Percentiles rank a stretch among this genome's conserved stretches.
These are phyloP conservation scores for Paramecium pentaurelia DNA, from an alignment of 73 alveolate genomes.

Conservation along the genomic window DNA sequence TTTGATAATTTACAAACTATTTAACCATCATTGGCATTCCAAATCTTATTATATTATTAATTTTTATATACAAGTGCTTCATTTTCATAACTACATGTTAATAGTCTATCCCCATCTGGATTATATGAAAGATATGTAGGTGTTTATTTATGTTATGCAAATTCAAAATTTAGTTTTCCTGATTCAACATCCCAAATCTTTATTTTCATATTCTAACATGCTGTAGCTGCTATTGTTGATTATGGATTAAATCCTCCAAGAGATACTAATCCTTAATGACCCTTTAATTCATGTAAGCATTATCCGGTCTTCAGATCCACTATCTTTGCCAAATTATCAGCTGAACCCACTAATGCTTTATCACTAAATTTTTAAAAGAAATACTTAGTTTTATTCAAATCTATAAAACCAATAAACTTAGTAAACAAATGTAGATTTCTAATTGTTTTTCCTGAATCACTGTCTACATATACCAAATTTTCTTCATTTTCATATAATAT, in stretches of 20 bases:
- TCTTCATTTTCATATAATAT: neutral
- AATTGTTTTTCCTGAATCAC: neutral
- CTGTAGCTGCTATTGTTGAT: neutral
- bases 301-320: neutral
- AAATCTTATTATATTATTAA: neutral
- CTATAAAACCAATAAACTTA: neutral
- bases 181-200: neutral
- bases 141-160: neutral
- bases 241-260: neutral
- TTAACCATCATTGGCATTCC: neutral
- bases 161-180: neutral
- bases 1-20: neutral
- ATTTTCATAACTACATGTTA: neutral
- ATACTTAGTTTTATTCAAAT: neutral
- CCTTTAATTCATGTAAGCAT: neutral
- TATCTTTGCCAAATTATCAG: neutral
- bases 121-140: neutral
- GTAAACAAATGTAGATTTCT: neutral
- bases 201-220: neutral
- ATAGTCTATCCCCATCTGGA: neutral
- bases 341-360: neutral
- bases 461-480: neutral
- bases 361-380: neutral
- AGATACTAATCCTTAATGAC: neutral
- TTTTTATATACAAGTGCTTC: neutral